Evolutionary conservation across 352 stramenopile genomes (phyloP).

Genomic region (Phytopythium helicoides): DNA sequence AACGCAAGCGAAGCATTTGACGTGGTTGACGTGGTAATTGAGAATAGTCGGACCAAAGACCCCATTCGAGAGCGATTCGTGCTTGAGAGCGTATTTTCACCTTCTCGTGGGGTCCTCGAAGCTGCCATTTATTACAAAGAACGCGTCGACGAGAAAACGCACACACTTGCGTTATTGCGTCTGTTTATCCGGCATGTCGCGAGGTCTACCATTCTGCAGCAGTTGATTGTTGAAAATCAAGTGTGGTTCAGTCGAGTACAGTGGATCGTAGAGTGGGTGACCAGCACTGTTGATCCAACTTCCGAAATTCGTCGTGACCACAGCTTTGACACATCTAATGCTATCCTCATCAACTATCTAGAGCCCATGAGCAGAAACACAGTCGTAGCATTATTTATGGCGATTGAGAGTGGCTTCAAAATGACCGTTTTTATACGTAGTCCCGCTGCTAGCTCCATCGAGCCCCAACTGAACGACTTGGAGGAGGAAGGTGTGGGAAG

Average conservation of each 20-base stretch:
- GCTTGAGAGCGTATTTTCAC: constrained; percentile 44
- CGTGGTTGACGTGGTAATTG: constrained; percentile 40
- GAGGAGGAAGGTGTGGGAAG: no score
- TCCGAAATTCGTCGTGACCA: constrained; percentile 14
- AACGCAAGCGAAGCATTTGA: constrained; percentile 39
- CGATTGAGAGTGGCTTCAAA: no score
- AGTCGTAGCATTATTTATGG: no score
- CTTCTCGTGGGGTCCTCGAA: constrained; percentile 50
- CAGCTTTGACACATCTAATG: neutral
- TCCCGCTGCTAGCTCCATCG: no score
- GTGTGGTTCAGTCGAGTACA: constrained; percentile 28
- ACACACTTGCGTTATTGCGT: constrained; percentile 46
- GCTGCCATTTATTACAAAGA: constrained; percentile 64
- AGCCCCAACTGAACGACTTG: no score
- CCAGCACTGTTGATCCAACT: constrained; percentile 37
- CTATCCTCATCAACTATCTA: no score
- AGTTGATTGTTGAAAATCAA: constrained; percentile 32
- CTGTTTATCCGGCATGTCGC: constrained; percentile 38
- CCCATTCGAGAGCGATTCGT: neutral
- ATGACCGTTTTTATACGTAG: no score
- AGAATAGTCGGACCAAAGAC: constrained; percentile 6
- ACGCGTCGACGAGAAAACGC: constrained; percentile 40
- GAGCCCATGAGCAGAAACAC: no score
- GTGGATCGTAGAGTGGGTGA: constrained; percentile 55
- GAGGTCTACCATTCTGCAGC: constrained; percentile 26